A percentile compares a stretch with the other conserved stretches of the same genome.
phyloP scores from a whole-genome alignment of 257 asterid genomes.

The Ocimum tenuiflorum region DNA sequence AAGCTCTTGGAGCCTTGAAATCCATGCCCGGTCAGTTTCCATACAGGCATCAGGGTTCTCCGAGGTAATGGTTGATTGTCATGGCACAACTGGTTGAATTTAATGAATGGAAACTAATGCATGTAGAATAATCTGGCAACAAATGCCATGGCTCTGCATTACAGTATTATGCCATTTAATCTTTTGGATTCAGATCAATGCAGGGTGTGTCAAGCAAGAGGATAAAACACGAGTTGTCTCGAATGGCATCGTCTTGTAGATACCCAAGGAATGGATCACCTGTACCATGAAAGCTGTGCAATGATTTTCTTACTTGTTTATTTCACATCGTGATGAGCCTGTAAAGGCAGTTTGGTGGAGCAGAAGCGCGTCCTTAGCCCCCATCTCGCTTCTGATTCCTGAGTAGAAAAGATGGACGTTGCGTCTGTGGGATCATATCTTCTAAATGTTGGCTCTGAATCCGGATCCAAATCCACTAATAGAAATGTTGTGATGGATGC shows the following conservation, averaged over 20 bases:
- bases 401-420: neutral
- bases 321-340: conserved; percentile 22
- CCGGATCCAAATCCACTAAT: neutral
- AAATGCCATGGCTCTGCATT: neutral
- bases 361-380: neutral
- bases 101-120: neutral
- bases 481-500: neutral
- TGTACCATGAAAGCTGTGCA: conserved; percentile 35
- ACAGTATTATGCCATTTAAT: conserved; percentile 1
- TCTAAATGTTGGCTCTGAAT: neutral
- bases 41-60: conserved; percentile 70
- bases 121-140: neutral
- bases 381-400: neutral
- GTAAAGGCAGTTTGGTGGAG: conserved; percentile 14
- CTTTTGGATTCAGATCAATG: conserved; percentile 44
- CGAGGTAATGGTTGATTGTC: conserved; percentile 35
- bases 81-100: neutral
- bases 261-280: conserved; percentile 52
- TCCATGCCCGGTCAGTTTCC: conserved; percentile 53
- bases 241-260: conserved; percentile 54
- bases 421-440: conserved; percentile 5
- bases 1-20: conserved; percentile 71
- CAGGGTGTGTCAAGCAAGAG: conserved; percentile 66
- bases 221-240: conserved; percentile 52
- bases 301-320: conserved; percentile 16